These are phyloP conservation scores for Blastomyces gilchristii DNA, from an alignment of 2,329 filamentous ascomycete species.

Conservation along the genomic window DNA sequence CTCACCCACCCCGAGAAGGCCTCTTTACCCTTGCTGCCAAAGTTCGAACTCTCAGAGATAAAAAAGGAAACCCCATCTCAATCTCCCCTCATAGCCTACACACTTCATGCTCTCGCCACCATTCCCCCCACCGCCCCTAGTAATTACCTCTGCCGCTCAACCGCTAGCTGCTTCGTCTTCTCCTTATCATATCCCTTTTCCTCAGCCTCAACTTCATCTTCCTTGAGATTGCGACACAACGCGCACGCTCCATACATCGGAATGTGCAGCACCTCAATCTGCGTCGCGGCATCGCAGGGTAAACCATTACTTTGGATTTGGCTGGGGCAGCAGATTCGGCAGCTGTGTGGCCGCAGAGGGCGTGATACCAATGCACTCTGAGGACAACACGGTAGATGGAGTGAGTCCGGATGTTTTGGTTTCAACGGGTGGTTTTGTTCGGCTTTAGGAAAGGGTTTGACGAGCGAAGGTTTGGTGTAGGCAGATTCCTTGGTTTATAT, in stretches of 20 bases:
- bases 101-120: not conserved
- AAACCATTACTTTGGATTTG: not conserved
- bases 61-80: not conserved
- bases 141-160: not conserved
- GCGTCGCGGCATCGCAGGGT: not conserved
- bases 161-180: not conserved
- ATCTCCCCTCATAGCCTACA: not conserved
- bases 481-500: too few species aligned
- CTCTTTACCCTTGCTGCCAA: not conserved
- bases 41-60: not conserved
- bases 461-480: too few species aligned
- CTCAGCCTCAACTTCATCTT: not conserved
- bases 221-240: not conserved
- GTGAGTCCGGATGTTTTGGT: not conserved
- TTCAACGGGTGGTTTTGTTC: not conserved
- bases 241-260: not conserved
- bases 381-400: slow-evolving; percentile 17
- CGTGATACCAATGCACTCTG: slow-evolving; percentile 21
- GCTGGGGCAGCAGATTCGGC: not conserved
- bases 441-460: not conserved
- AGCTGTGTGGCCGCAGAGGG: slow-evolving; percentile 17
- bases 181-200: not conserved
- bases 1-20: not conserved
- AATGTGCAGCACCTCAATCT: not conserved
- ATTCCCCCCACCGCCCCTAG: not conserved